phyloP scores from a whole-genome alignment of 495 filamentous ascomycete species.

The Neurospora hispaniola region DNA sequence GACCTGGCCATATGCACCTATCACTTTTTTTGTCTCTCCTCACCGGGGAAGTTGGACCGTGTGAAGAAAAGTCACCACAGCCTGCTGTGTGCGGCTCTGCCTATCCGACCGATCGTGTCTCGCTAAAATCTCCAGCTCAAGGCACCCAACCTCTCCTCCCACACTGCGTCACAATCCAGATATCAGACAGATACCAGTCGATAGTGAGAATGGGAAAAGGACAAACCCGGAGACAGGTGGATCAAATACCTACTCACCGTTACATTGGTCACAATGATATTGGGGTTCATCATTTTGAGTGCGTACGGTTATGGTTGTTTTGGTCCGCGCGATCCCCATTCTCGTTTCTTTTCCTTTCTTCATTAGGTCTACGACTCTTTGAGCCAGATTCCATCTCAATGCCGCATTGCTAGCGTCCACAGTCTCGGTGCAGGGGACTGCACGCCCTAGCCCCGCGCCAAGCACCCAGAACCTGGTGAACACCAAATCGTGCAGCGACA shows the following conservation, averaged over 20 bases:
- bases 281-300: not conserved
- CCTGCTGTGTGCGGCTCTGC: not conserved
- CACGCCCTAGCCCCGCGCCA: constrained; percentile 4
- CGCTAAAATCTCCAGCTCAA: not conserved
- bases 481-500: constrained; percentile 11
- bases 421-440: not conserved
- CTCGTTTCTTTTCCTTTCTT: not conserved
- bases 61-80: not conserved
- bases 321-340: not conserved
- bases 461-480: not conserved
- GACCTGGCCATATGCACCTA: not conserved
- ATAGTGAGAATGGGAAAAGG: not conserved
- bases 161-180: not conserved
- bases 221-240: not conserved
- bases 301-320: not conserved
- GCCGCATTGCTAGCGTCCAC: not conserved
- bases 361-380: not conserved
- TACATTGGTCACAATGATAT: not conserved
- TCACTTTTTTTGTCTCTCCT: not conserved
- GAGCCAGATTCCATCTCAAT: not conserved
- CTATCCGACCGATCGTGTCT: not conserved
- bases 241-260: not conserved
- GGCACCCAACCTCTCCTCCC: not conserved
- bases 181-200: not conserved
- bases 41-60: not conserved